These are phyloP conservation scores for Leishmania tropica DNA, from an alignment of 208 protist species.

Conservation along the genomic window DNA sequence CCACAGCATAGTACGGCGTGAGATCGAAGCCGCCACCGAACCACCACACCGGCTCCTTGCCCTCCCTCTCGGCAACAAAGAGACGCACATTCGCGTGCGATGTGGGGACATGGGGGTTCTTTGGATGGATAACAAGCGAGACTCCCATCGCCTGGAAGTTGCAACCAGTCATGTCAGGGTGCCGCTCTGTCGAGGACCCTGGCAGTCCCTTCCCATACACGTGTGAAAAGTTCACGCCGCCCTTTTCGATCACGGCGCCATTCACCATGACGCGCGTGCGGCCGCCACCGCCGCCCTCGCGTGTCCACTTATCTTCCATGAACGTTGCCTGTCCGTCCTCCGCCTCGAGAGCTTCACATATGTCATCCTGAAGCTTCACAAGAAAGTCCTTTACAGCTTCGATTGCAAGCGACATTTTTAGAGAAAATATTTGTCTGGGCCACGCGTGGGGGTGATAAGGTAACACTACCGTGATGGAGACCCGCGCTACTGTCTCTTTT, in stretches of 20 bases:
- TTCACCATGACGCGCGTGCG: conserved; percentile 57
- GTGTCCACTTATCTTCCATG: conserved; percentile 64
- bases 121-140: conserved; percentile 82
- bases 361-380: conserved; percentile 53
- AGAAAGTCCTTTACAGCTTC: conserved; percentile 40
- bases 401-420: conserved; percentile 21
- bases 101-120: conserved; percentile 82
- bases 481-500: not conserved
- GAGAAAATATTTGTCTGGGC: not conserved
- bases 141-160: conserved; percentile 83
- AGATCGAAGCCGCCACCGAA: conserved; percentile 92
- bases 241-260: conserved; percentile 73
- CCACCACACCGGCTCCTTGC: conserved; percentile 72
- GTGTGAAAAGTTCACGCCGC: conserved; percentile 79
- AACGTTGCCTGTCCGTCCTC: conserved; percentile 50
- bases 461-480: conserved; percentile 6
- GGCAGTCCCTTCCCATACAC: conserved; percentile 61
- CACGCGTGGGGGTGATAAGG: not conserved
- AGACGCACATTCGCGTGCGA: conserved; percentile 89
- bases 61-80: conserved; percentile 67
- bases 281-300: conserved; percentile 53
- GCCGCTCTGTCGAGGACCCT: conserved; percentile 37
- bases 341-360: conserved; percentile 47
- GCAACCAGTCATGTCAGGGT: conserved; percentile 38
- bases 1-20: conserved; percentile 81